phyloP scores from a whole-genome alignment of 768 basidiomycete genomes.

The Cubamyces lactineus region DNA sequence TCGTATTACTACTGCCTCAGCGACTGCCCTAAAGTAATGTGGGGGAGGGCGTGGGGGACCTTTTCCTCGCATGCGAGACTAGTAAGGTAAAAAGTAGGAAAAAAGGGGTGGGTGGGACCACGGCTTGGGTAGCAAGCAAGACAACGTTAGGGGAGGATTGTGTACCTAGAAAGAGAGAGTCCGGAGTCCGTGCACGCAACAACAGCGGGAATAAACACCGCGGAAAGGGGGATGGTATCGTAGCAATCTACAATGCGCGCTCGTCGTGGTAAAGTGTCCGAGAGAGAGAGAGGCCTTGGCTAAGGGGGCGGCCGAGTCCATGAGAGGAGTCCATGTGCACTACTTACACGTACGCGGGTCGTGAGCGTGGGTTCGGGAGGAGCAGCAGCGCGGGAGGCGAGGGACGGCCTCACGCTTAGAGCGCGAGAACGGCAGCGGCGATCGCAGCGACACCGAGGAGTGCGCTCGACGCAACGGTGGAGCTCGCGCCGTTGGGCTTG shows the following conservation, averaged over 20 bases:
- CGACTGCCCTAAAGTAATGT: conserved; percentile 31
- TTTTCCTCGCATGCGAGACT: conserved; percentile 39
- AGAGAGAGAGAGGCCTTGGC: too few species aligned
- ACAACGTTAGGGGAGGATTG: background rate
- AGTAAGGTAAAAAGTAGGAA: conserved; percentile 23
- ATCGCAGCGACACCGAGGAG: conserved; percentile 54
- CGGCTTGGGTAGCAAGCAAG: conserved; percentile 16
- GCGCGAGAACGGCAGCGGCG: conserved; percentile 44
- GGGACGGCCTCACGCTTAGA: conserved; percentile 25
- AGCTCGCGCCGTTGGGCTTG: conserved; percentile 47
- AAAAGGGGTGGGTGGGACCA: conserved; percentile 10
- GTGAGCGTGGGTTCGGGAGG: background rate
- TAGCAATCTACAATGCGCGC: conserved; percentile 25
- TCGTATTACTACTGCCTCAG: conserved; percentile 31
- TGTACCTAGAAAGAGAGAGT: conserved; percentile 22
- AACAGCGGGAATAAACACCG: conserved; percentile 13
- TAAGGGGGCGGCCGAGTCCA: conserved; percentile 23
- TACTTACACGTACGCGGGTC: conserved; percentile 17
- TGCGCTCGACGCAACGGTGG: conserved; percentile 51
- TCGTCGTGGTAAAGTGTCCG: conserved; percentile 21
- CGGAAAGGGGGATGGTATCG: conserved; percentile 19
- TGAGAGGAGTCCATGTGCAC: background rate
- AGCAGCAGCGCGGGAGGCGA: background rate
- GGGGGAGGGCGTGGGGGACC: conserved; percentile 19
- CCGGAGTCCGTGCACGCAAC: conserved; percentile 21